Percentiles rank a stretch among this genome's conserved stretches.
Evolutionary conservation across 2,329 filamentous ascomycete species (phyloP).

Genomic region (Elsinoe perseae): DNA sequence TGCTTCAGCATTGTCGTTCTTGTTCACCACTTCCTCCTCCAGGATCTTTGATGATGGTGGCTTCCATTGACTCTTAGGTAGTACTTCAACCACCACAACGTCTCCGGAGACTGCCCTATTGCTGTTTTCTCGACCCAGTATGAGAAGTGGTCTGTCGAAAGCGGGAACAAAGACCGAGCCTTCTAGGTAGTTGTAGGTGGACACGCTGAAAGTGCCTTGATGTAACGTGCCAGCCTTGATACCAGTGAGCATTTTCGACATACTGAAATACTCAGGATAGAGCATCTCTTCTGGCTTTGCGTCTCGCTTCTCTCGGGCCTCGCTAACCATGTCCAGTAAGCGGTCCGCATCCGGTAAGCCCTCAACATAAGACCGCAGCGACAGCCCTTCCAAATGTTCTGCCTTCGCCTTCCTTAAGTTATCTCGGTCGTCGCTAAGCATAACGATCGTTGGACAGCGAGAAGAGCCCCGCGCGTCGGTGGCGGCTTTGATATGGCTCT

Average conservation of each 20-base stretch:
- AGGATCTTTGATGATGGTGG: constrained; percentile 90
- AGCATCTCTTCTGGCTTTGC: constrained; percentile 61
- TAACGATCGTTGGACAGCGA: constrained; percentile 69
- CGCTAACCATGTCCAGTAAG: constrained; percentile 87
- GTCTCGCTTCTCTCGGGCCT: constrained; percentile 61
- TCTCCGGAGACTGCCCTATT: constrained; percentile 90
- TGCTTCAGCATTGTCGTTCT: constrained; percentile 85
- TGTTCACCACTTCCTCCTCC: constrained; percentile 84
- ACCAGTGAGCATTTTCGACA: constrained; percentile 91
- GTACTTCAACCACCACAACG: constrained; percentile 82
- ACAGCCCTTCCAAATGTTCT: constrained; percentile 63
- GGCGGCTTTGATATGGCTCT: constrained; percentile 64
- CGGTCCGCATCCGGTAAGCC: constrained; percentile 75
- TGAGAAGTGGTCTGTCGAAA: constrained; percentile 79
- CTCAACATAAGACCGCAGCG: constrained; percentile 66
- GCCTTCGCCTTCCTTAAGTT: constrained; percentile 74
- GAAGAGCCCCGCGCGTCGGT: constrained; percentile 46
- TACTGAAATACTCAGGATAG: constrained; percentile 80
- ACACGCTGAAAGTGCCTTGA: constrained; percentile 92
- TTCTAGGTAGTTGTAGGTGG: constrained; percentile 95
- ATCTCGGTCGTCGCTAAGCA: constrained; percentile 88
- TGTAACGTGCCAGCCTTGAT: constrained; percentile 82
- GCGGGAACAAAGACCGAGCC: constrained; percentile 82
- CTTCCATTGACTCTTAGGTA: constrained; percentile 96
- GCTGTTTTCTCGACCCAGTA: constrained; percentile 90